Conservation (phyloP, 2,329 filamentous ascomycete genomes). For the Diaporthe australafricana region DNA sequence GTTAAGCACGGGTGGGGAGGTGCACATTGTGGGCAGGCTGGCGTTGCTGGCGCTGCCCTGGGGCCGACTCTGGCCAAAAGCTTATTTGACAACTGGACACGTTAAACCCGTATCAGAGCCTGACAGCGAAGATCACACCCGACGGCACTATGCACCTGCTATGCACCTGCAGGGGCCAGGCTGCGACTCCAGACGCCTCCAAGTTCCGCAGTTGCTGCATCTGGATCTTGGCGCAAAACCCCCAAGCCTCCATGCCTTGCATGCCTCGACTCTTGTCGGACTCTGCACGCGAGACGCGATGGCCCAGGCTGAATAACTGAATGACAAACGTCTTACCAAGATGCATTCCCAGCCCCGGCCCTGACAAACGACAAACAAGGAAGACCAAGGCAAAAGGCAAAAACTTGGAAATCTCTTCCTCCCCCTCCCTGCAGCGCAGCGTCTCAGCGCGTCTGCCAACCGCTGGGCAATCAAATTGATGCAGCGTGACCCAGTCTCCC, state of each 20-base stretch:
- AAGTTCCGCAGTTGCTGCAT: constrained; percentile 27
- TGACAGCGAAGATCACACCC: constrained; percentile 24
- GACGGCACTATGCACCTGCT: constrained; percentile 7
- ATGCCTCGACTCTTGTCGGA: too few relatives aligned
- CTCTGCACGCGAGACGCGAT: not conserved
- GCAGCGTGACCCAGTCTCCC: not conserved
- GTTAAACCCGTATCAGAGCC: constrained; percentile 6
- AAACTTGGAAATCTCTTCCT: not conserved
- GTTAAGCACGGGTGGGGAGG: not conserved
- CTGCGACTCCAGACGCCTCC: not conserved
- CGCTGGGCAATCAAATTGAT: constrained; percentile 3
- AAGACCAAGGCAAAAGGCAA: not conserved
- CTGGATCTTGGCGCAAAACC: constrained; percentile 8
- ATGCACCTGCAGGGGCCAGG: not conserved
- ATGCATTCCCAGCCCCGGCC: not conserved
- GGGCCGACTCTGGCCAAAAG: constrained; percentile 5
- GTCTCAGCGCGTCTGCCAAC: constrained; percentile 5
- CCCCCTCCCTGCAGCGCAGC: not conserved
- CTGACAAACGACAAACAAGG: not conserved
- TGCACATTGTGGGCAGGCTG: too few relatives aligned
- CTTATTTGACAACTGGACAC: not conserved
- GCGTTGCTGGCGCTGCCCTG: not conserved
- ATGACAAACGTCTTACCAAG: constrained; percentile 29
- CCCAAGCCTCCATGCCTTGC: constrained; percentile 18
- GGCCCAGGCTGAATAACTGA: too few relatives aligned